These are phyloP conservation scores for Talaromyces stipitatus DNA, from an alignment of 495 filamentous ascomycete genomes.

Conservation along the genomic window DNA sequence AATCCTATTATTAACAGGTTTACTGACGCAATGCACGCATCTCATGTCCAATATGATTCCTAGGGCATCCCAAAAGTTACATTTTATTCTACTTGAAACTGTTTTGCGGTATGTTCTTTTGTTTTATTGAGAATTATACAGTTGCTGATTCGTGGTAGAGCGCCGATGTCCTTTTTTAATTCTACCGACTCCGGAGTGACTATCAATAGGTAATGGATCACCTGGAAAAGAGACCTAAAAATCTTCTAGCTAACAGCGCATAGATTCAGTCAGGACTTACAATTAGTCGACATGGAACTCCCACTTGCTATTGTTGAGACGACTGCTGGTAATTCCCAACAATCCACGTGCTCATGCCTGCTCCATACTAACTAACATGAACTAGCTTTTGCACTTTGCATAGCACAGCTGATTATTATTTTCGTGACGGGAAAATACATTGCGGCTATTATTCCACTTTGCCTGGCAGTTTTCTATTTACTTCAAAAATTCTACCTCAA, in stretches of 20 bases:
- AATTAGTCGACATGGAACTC: slow-evolving; percentile 31
- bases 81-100: slow-evolving; percentile 36
- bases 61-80: slow-evolving; percentile 41
- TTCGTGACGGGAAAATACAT: slow-evolving; percentile 20
- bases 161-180: slow-evolving; percentile 28
- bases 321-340: background rate
- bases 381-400: slow-evolving; percentile 30
- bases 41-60: slow-evolving; percentile 48
- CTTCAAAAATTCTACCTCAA: slow-evolving; percentile 46
- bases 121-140: background rate
- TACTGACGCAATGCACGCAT: slow-evolving; percentile 9
- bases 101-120: slow-evolving; percentile 25
- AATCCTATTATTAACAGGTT: background rate
- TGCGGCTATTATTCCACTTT: slow-evolving; percentile 13
- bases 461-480: slow-evolving; percentile 25
- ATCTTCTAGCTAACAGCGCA: slow-evolving; percentile 11
- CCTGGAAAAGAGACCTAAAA: no score
- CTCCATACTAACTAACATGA: background rate
- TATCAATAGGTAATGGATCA: slow-evolving; percentile 10
- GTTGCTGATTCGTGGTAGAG: background rate
- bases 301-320: slow-evolving; percentile 12
- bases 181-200: slow-evolving; percentile 31
- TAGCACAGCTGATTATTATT: slow-evolving; percentile 21
- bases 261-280: slow-evolving; percentile 29
- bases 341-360: no score